These are phyloP conservation scores for Scutellaria barbata DNA, from an alignment of 257 asterid species.

Conservation along the genomic window DNA sequence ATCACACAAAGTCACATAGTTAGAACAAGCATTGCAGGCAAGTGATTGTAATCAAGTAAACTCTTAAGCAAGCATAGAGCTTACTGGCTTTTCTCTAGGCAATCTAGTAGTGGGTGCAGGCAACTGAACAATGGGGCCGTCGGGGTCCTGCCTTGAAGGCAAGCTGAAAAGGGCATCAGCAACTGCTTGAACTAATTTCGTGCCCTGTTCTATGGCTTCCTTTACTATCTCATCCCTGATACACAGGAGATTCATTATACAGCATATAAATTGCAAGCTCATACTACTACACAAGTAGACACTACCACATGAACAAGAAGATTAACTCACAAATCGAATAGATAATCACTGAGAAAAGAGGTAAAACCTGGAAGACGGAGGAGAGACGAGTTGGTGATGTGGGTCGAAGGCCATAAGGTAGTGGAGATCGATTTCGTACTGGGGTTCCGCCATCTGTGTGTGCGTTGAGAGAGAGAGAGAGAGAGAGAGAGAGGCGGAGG, in stretches of 20 bases:
- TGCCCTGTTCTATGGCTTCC: constrained; percentile 67
- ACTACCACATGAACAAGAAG: neutral
- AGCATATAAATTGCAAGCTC: neutral
- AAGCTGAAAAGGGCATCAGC: constrained; percentile 79
- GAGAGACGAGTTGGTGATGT: constrained; percentile 53
- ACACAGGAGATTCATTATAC: neutral
- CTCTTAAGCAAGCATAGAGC: constrained; percentile 24
- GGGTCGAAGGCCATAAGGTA: constrained; percentile 76
- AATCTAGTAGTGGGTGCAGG: constrained; percentile 79
- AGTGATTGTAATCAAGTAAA: neutral
- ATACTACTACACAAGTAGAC: neutral
- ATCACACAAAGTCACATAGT: neutral
- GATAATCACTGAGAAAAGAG: neutral
- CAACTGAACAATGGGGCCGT: constrained; percentile 77
- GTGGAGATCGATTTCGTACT: constrained; percentile 70
- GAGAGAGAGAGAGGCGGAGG: neutral
- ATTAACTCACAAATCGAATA: neutral
- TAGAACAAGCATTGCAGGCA: neutral
- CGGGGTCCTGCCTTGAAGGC: constrained; percentile 72
- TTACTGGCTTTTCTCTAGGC: constrained; percentile 89
- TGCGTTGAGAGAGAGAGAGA: neutral
- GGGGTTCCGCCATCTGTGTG: constrained; percentile 47
- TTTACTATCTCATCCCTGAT: constrained; percentile 75
- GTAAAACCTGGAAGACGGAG: constrained; percentile 70
- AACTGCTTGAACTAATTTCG: constrained; percentile 80